Base-by-base conservation (phyloP, 177 flowering plant species). In the Vitis hybrid region DNA sequence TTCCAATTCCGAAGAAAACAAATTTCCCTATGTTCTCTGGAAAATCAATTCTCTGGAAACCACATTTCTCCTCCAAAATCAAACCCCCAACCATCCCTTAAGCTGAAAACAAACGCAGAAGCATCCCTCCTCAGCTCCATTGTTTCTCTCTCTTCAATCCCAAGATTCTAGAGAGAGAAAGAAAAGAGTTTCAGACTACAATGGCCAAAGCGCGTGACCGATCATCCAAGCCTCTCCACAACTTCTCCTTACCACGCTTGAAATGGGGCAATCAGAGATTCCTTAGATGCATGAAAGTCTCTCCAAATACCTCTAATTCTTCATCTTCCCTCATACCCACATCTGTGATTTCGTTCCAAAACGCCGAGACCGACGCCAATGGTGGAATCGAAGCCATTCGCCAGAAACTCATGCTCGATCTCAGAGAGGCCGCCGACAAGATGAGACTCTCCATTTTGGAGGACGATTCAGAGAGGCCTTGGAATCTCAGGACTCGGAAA, bases 391-490 rank as follows among this genome's bases (percentile, higher is more conserved):
- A 70, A 51, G 70, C 85, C 78, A 20, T 69, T 7, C 72, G 51
- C 3, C 19, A 69, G 14, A 69, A 60, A 65, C 55, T 70, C 60
- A 62, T 31, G 45, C 22, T 33, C 51, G 72, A 62, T 70, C 18
- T 70, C 51, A 55, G 52, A 39, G 60, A 29, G 26, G 72, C 66
- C 15, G 29, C 66, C 29, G 55, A 62, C 51, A 62, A 55, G 52
- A 50, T 86, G 86, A 85, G 83, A 79, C 66, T 79, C 39, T 62
- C 87, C 10, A 78, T 85, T n/a, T 62, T 82, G 10, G 72, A 79
- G 7, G 74, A 69, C 13, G 85, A 80, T 48, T n/a, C 67, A 5
- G 57, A 68, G 15, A 29, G 68, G 53, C 67, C 74, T 2, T 74
- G 76, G 76, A 74, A 74, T 74, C 33, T 74, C 64, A 68, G 76